Evolutionary conservation across 176 grass and related monocot species (phyloP), one percentile per base, ranked within the genome.

Genomic region (Bolboschoenus planiculmis): DNA sequence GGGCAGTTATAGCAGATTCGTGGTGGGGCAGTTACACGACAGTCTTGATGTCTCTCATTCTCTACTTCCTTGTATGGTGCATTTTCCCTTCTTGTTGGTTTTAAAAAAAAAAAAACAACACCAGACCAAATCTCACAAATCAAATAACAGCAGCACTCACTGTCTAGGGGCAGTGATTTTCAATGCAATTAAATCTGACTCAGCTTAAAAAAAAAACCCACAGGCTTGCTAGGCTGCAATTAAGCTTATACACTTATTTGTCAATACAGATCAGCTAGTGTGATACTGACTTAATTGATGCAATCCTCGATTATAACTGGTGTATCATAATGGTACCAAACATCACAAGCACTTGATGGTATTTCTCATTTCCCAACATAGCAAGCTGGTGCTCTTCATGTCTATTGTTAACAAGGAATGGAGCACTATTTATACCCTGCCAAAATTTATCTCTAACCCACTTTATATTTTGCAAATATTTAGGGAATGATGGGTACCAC

Each of bases 11-110:
- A 57, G 94, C 94, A 10, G 94, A 94, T 75, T 70, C 89, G 48
- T 90, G 78, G 70, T 93, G 68, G 91, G 91, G 94, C 18, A 88
- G 91, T 85, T 94, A 92, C 71, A 89, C 85, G 86, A 92, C 86
- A 5, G 61, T 94, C 43, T 82, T 90, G 67, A 85, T 92, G 77
- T 94, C 91, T 83, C 83, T 94, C 53, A 39, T 87, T 40, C 65
- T 92, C 62, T 97, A 97, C 78, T 84, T 97, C 42, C 47, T 89
- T 87, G 94, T 94, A 97, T 84, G 90, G 78, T 37, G 59, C 18
- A 60, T 61, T 63, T 74, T n/a, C 15, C 15, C 37, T 80, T n/a
- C 5, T 62, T 74, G 20, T 68, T 26, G 31, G 10, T 54, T 80
- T 14, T 83, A 13, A 58, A 20, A 36, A 11, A 56, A 11, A 56